Percentiles rank a stretch among this genome's conserved stretches.
Conservation (phyloP, 148 eudicot genomes). For the Camellia japonica region DNA sequence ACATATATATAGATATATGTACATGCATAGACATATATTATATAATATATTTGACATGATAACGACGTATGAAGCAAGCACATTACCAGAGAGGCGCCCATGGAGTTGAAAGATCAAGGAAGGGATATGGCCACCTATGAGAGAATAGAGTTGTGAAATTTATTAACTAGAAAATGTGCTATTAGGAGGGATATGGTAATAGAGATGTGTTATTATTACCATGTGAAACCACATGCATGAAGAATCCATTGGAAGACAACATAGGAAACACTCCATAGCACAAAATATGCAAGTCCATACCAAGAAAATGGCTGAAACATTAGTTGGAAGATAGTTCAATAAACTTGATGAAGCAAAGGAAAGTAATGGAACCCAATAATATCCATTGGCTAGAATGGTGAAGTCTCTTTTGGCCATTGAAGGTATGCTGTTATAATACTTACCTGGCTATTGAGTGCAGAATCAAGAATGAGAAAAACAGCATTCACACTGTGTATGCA, state of each 20-base stretch:
- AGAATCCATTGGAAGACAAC: conserved; percentile 73
- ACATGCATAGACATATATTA: background rate
- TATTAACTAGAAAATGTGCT: background rate
- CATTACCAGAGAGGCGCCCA: conserved; percentile 83
- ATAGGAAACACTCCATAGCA: conserved; percentile 59
- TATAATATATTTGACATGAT: background rate
- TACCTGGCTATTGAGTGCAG: conserved; percentile 63
- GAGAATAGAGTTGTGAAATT: background rate
- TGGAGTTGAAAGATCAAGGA: conserved; percentile 78
- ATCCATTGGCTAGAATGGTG: background rate
- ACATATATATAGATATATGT: background rate
- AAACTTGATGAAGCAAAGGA: background rate
- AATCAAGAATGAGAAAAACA: conserved; percentile 64
- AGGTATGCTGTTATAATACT: conserved; percentile 20
- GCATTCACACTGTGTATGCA: conserved; percentile 76
- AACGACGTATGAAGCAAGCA: background rate
- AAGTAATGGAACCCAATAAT: background rate
- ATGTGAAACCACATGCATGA: conserved; percentile 69
- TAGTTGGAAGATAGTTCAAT: background rate
- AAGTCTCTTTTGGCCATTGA: background rate
- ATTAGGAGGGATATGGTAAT: background rate
- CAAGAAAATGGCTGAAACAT: conserved; percentile 65
- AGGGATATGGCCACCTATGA: conserved; percentile 98
- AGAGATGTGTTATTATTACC: conserved; percentile 34
- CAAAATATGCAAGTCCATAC: conserved; percentile 65